Base-by-base conservation (phyloP, 148 eudicot species). In the Vaccinium corymbosum region DNA sequence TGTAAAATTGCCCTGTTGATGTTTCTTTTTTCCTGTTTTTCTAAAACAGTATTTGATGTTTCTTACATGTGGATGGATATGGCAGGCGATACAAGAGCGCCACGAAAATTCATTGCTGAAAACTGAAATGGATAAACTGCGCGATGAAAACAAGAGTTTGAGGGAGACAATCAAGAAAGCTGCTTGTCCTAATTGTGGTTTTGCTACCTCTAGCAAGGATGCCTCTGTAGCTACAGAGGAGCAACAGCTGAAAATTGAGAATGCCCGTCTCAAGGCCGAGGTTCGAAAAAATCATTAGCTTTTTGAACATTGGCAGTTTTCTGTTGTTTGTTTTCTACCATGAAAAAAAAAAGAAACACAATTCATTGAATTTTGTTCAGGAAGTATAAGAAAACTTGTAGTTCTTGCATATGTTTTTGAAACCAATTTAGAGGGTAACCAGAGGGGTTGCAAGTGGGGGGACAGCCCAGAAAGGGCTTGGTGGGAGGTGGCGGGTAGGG, bases 1-100 rank as follows among this genome's bases (percentile, higher is more conserved):
- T 11, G 16, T 66, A 25, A 66, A 66, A 66, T 11, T 38, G 6
- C 7, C 68, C 68, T 62, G 2, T 62, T n/a, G 27, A 62, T 25
- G 72, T 66, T 66, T 66, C 72, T 25, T 66, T 66, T 66, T 66
- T 25, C 32, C 72, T 2, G 2, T 25, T 66, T 25, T 25, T 19
- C 25, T 4, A 38, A 12, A 71, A 8, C 25, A 71, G 7, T 73
- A 6, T 71, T 38, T 15, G 19, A 29, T 2, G 19, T 32, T 71
- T 32, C 76, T 72, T 68, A 27, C 12, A 13, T 4, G 35, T 51
- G 62, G 42, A 78, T 81, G 80, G 42, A 4, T 62, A 1, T 22
- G 88, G 87, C 90, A 97, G 99, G 98, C 99, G 6, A 93, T 97
- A 87, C 99, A 97, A 83, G 99, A 97, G 81, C 93, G 99, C 50